Base-by-base conservation (phyloP, 306 rosid species). In the Abrus precatorius region DNA sequence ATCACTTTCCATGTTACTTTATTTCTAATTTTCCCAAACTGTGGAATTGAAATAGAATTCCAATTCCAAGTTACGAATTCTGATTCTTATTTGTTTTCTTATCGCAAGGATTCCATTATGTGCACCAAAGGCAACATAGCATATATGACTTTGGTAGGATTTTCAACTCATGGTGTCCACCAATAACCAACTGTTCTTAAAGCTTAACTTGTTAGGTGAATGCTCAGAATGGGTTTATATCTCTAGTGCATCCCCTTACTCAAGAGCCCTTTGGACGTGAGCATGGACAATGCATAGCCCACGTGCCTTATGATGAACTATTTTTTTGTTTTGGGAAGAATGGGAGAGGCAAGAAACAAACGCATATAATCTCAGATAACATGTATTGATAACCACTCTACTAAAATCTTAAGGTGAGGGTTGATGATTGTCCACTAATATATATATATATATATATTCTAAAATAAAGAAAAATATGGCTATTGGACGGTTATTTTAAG, bases 31-130 rank as follows among this genome's bases (percentile, higher is more conserved):
- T 7, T 50, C 7, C 27, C n/a, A 34, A 49, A 70, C 11, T 12
- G 11, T 50, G 61, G 43, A 49, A 50, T 70, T 10, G 13, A 70
- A 49, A 70, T 49, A 70, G 41, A 45, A 49, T 33, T 49, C 32
- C 75, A 30, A 70, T 49, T 50, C 30, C 75, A 29, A 50, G n/a
- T 12, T 33, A 13, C 30, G 44, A 28, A 28, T 44, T 27, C 52
- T 8, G 38, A 64, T 62, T 66, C 14, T 41, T 43, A 40, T 60
- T 60, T 8, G 4, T 54, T 54, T 14, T 54, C 60, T 47, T 55
- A 33, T 60, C 11, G 43, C 43, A 33, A 32, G 44, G 43, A 33
- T 60, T 59, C 5, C 34, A 33, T 33, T 60, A 8, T 33, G 20
- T 40, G 49, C 70, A 64, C 50, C 30, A 55, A 20, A 1, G 2